A percentile compares a stretch with the other conserved stretches of the same genome.
These are phyloP conservation scores for Fusarium denticulatum DNA, from an alignment of 2,329 filamentous ascomycete genomes.

Conservation along the genomic window DNA sequence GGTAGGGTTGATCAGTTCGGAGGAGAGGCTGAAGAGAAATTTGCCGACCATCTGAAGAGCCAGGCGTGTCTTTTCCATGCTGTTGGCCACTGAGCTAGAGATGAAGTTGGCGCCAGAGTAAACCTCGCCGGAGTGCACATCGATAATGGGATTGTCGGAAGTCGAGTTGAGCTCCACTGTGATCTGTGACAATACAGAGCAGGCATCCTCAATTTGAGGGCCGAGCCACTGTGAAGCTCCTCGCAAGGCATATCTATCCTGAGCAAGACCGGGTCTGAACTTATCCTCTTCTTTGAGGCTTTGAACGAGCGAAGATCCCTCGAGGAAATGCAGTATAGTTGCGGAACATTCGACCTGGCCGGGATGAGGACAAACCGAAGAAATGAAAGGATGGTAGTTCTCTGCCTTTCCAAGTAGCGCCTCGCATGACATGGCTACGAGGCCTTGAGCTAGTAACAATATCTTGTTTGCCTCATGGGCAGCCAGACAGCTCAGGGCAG, in stretches of 20 bases:
- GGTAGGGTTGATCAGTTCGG: neutral
- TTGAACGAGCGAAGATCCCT: neutral
- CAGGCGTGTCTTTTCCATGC: neutral
- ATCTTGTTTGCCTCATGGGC: neutral
- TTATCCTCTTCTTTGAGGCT: rapidly evolving
- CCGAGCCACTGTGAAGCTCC: rapidly evolving
- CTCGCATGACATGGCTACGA: neutral
- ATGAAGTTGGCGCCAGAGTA: neutral
- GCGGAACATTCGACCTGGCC: neutral
- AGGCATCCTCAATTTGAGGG: neutral
- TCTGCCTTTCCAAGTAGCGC: rapidly evolving
- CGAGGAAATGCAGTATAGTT: rapidly evolving
- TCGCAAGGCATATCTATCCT: neutral
- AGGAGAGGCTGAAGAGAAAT: neutral
- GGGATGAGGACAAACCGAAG: neutral
- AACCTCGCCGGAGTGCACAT: rapidly evolving
- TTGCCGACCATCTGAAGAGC: neutral
- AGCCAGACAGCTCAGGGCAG: neutral
- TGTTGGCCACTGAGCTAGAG: neutral
- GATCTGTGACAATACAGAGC: neutral
- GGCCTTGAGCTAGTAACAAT: neutral
- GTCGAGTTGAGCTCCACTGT: neutral
- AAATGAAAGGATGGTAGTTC: neutral
- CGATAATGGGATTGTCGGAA: neutral
- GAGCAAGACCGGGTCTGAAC: rapidly evolving